A percentile compares a stretch with the other conserved stretches of the same genome.
phyloP scores from a whole-genome alignment of 106 monocot species.

The Allium cepa region DNA sequence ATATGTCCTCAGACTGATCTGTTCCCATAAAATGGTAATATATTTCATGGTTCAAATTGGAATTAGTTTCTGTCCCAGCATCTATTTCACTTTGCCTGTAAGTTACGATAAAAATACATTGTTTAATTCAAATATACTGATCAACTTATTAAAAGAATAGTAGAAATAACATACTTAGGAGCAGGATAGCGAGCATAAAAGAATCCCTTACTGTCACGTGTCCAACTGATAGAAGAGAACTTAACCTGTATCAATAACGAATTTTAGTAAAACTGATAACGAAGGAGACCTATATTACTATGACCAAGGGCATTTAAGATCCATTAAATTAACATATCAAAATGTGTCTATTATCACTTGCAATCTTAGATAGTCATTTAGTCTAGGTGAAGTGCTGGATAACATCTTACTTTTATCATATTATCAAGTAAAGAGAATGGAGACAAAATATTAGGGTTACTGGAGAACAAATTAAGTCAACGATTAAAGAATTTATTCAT shows the following conservation, averaged over 20 bases:
- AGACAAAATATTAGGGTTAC: no score
- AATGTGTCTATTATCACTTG: no score
- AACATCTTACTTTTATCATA: no score
- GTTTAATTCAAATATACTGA: background rate
- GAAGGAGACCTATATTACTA: no score
- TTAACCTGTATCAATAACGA: constrained; percentile 47
- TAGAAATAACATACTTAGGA: constrained; percentile 50
- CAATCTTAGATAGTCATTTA: no score
- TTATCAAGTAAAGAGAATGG: no score
- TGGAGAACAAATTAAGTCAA: no score
- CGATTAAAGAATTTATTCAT: no score
- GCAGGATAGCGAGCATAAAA: constrained; percentile 89
- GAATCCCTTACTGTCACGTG: constrained; percentile 87
- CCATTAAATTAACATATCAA: no score
- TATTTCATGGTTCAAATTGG: constrained; percentile 84
- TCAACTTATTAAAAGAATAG: constrained; percentile 1
- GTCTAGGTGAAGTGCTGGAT: no score
- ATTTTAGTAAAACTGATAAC: no score
- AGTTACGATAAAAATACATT: constrained; percentile 6
- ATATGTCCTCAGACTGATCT: constrained; percentile 87
- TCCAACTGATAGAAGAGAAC: constrained; percentile 87
- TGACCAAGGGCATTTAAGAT: no score
- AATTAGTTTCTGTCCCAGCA: constrained; percentile 93
- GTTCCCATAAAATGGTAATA: constrained; percentile 93
- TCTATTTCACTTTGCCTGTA: constrained; percentile 65